Evolutionary conservation across 2,329 filamentous ascomycete genomes (phyloP).

Genomic region (Didymella glomerata): DNA sequence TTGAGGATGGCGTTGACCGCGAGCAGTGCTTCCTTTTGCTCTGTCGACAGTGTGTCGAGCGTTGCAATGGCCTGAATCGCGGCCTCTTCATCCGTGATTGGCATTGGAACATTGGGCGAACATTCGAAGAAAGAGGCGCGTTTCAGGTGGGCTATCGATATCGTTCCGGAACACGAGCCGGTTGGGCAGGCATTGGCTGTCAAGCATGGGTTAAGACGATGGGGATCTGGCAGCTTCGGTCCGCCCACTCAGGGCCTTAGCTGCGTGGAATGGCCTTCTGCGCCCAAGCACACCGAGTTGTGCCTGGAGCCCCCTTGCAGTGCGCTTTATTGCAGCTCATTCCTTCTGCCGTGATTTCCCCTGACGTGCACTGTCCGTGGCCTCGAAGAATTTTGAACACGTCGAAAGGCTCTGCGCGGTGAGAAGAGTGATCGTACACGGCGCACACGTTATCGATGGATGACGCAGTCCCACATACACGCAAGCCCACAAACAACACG

Average conservation of each 20-base stretch:
- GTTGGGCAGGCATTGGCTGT: conserved; percentile 22
- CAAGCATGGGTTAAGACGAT: conserved; percentile 14
- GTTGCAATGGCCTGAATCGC: conserved; percentile 51
- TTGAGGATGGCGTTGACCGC: conserved; percentile 52
- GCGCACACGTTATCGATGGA: conserved; percentile 29
- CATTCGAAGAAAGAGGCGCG: conserved; percentile 12
- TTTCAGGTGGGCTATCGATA: conserved; percentile 20
- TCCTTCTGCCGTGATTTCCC: conserved; percentile 18
- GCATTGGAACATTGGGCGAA: conserved; percentile 41
- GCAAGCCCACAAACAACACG: conserved; percentile 33
- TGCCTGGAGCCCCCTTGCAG: conserved; percentile 40
- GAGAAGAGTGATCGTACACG: conserved; percentile 17
- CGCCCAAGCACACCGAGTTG: conserved; percentile 27
- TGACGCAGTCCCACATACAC: conserved; percentile 15
- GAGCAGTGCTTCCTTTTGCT: conserved; percentile 45
- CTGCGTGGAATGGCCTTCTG: conserved; percentile 13
- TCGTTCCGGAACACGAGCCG: conserved; percentile 21
- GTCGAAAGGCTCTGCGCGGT: conserved; percentile 12
- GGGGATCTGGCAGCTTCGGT: conserved; percentile 19
- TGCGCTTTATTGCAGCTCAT: conserved; percentile 22
- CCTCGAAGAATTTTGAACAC: conserved; percentile 19
- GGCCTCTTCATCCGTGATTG: conserved; percentile 54
- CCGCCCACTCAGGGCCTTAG: conserved; percentile 8
- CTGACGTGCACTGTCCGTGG: conserved; percentile 19
- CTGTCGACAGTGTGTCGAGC: conserved; percentile 44